Conservation (phyloP, 306 rosid species). For the Lathyrus oleraceus region DNA sequence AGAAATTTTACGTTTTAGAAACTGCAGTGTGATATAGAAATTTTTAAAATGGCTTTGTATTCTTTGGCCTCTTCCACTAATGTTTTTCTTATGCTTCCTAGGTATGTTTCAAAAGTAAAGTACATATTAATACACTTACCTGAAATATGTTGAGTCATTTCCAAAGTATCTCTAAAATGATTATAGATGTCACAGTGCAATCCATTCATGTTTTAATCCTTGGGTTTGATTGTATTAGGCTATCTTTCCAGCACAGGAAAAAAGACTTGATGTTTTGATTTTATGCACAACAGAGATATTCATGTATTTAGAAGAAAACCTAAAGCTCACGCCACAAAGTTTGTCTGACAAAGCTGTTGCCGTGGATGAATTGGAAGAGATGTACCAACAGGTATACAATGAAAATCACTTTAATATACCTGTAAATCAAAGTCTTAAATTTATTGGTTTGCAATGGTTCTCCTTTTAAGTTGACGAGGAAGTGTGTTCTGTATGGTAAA, state of each 20-base stretch:
- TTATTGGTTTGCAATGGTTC: constrained; percentile 16
- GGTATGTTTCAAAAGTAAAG: constrained; percentile 4
- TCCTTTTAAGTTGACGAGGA: constrained; percentile 11
- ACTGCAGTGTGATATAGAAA: constrained; percentile 15
- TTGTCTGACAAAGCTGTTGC: constrained; percentile 85
- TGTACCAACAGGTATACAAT: constrained; percentile 78
- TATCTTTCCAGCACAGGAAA: constrained; percentile 89
- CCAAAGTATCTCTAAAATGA: constrained; percentile 15
- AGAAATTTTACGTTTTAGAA: background rate
- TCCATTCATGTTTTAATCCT: constrained; percentile 27
- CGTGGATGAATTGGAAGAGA: constrained; percentile 82
- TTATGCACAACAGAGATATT: constrained; percentile 75
- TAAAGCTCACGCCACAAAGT: constrained; percentile 80
- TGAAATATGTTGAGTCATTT: constrained; percentile 7
- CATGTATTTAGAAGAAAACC: constrained; percentile 81
- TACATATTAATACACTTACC: constrained; percentile 16
- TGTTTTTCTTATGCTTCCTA: background rate
- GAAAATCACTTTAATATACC: constrained; percentile 25
- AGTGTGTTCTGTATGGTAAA: constrained; percentile 21
- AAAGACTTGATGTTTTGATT: constrained; percentile 85
- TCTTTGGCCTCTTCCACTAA: background rate
- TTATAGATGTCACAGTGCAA: constrained; percentile 19
- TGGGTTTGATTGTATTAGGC: constrained; percentile 52
- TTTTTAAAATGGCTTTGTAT: constrained; percentile 17
- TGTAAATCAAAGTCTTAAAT: constrained; percentile 3